These are phyloP conservation scores for Tetrahymena elliotti DNA, from an alignment of 73 alveolate genomes.

Conservation along the genomic window DNA sequence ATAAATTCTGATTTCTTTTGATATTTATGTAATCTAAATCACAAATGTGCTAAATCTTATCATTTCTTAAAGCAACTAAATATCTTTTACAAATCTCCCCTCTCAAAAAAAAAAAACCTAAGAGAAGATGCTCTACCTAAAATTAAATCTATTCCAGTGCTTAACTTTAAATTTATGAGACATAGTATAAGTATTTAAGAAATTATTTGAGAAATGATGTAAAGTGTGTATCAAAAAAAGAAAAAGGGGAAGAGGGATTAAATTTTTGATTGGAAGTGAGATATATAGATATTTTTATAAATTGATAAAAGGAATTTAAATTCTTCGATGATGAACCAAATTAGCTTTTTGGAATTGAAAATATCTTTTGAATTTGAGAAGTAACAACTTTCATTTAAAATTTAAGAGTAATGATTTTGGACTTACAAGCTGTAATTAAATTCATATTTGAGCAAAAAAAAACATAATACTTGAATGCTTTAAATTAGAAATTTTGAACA, in stretches of 20 bases:
- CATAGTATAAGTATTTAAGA: neutral
- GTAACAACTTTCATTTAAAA: neutral
- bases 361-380: neutral
- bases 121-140: neutral
- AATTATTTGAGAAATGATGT: no score
- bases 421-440: neutral
- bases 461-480: neutral
- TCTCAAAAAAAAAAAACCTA: neutral
- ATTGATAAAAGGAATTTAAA: neutral
- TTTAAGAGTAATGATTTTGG: neutral
- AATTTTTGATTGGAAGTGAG: neutral
- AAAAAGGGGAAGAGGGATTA: no score
- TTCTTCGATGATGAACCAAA: neutral
- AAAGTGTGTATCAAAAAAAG: no score
- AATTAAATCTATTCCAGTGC: neutral
- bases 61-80: no score
- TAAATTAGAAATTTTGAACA: neutral
- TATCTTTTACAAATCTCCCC: no score
- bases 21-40: neutral
- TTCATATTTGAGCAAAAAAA: neutral
- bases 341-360: neutral
- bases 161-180: neutral
- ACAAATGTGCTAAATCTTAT: neutral
- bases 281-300: neutral
- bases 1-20: no score